Evolutionary conservation across 129 eudicot genomes (phyloP).

Genomic region (Tanacetum coccineum): DNA sequence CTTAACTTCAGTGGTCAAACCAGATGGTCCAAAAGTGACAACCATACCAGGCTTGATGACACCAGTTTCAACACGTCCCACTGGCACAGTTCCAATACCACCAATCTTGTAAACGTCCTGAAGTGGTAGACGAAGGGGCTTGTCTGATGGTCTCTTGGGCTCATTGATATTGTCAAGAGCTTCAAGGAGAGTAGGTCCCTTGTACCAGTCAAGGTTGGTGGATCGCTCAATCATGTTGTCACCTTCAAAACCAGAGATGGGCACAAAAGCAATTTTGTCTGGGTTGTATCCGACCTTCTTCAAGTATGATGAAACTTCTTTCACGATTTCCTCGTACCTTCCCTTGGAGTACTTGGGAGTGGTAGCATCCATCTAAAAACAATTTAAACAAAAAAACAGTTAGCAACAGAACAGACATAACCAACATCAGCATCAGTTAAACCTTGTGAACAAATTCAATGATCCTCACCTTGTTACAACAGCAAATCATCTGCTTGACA

Average conservation of each 20-base stretch:
- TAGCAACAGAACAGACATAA: too few species aligned
- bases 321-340: slow-evolving; percentile 31
- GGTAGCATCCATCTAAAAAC: slow-evolving; percentile 26
- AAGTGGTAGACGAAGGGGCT: slow-evolving; percentile 29
- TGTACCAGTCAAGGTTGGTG: slow-evolving; percentile 34
- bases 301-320: slow-evolving; percentile 34
- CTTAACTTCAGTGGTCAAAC: slow-evolving; percentile 35
- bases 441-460: too few species aligned
- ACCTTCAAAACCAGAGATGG: slow-evolving; percentile 27
- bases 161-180: slow-evolving; percentile 30
- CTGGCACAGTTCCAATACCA: slow-evolving; percentile 32
- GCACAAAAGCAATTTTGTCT: slow-evolving; percentile 26
- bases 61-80: slow-evolving; percentile 27
- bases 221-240: slow-evolving; percentile 33
- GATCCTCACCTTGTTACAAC: slow-evolving; percentile 21
- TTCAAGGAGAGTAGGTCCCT: slow-evolving; percentile 31
- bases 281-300: slow-evolving; percentile 34
- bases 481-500: slow-evolving; percentile 29
- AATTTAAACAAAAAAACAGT: too few species aligned
- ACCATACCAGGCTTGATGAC: slow-evolving; percentile 28
- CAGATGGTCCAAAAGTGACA: slow-evolving; percentile 33
- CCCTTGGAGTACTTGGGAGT: slow-evolving; percentile 26
- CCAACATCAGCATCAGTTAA: neutral
- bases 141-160: slow-evolving; percentile 31
- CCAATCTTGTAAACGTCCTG: slow-evolving; percentile 30